These are phyloP conservation scores for Clavispora carvajalis DNA, from an alignment of 805 yeast genomes.

Conservation along the genomic window DNA sequence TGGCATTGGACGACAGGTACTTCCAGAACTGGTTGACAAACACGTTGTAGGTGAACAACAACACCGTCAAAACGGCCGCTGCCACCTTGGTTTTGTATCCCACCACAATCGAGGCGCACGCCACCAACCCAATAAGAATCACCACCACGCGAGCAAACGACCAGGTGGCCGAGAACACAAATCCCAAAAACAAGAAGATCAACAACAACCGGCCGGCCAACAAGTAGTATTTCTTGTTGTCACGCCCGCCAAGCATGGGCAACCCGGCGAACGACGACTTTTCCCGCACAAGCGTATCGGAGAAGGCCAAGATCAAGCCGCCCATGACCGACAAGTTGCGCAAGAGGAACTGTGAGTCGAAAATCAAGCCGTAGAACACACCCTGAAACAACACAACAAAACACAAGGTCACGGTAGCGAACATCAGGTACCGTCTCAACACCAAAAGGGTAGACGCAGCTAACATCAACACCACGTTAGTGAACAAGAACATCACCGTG, in stretches of 20 bases:
- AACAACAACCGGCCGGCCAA: conserved; percentile 85
- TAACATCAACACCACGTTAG: conserved; percentile 66
- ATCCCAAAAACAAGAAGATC: conserved; percentile 79
- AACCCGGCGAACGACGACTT: conserved; percentile 68
- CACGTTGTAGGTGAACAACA: conserved; percentile 72
- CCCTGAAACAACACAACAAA: conserved; percentile 80
- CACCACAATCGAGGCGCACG: conserved; percentile 74
- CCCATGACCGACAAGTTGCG: conserved; percentile 90
- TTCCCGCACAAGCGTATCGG: conserved; percentile 79
- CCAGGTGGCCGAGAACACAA: conserved; percentile 73
- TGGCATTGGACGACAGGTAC: conserved; percentile 60
- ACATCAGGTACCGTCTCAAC: conserved; percentile 58
- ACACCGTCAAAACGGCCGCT: conserved; percentile 63
- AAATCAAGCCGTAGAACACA: conserved; percentile 77
- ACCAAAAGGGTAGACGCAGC: conserved; percentile 68
- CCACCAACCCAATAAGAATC: conserved; percentile 62
- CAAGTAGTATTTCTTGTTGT: conserved; percentile 73
- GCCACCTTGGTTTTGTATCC: conserved; percentile 92
- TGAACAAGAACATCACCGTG: conserved; percentile 62
- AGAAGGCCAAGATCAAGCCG: conserved; percentile 79
- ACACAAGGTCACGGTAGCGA: conserved; percentile 66
- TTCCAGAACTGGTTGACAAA: conserved; percentile 87
- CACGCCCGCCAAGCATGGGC: conserved; percentile 66
- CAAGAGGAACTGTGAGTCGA: conserved; percentile 74
- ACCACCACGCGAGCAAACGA: conserved; percentile 57